Conservation (phyloP, 306 rosid species). For the Medicago ruthenica region DNA sequence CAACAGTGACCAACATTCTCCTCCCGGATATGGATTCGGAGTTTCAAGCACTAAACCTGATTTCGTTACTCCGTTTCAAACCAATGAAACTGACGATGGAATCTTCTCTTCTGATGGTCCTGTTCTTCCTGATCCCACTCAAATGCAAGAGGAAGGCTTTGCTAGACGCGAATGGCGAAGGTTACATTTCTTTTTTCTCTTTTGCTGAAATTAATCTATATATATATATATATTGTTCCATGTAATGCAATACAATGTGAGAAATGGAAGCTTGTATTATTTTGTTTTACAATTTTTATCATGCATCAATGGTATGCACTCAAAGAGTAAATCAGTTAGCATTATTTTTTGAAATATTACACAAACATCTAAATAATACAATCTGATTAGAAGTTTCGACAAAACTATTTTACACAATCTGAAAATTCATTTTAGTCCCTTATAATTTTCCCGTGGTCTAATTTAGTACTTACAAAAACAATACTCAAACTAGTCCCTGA, state of each 20-base stretch:
- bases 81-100: slow-evolving; percentile 23
- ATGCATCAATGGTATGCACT: too few relatives aligned
- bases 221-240: neutral
- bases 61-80: slow-evolving; percentile 62
- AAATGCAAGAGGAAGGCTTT: slow-evolving; percentile 79
- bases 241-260: neutral
- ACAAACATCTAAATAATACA: too few relatives aligned
- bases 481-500: too few relatives aligned
- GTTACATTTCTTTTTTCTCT: slow-evolving; percentile 38
- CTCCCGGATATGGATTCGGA: slow-evolving; percentile 57
- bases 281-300: neutral
- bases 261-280: neutral
- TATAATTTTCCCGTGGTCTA: too few relatives aligned
- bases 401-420: too few relatives aligned
- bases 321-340: too few relatives aligned
- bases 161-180: slow-evolving; percentile 93
- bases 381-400: too few relatives aligned
- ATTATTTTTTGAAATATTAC: too few relatives aligned
- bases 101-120: slow-evolving; percentile 64
- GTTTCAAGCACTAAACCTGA: slow-evolving; percentile 54
- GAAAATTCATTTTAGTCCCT: too few relatives aligned
- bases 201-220: neutral
- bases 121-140: slow-evolving; percentile 65
- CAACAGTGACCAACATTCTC: slow-evolving; percentile 35
- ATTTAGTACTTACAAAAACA: too few relatives aligned